A percentile compares a stretch with the other conserved stretches of the same genome.
These are phyloP conservation scores for Ophiocytium majus DNA, from an alignment of 352 stramenopile species.

Conservation along the genomic window DNA sequence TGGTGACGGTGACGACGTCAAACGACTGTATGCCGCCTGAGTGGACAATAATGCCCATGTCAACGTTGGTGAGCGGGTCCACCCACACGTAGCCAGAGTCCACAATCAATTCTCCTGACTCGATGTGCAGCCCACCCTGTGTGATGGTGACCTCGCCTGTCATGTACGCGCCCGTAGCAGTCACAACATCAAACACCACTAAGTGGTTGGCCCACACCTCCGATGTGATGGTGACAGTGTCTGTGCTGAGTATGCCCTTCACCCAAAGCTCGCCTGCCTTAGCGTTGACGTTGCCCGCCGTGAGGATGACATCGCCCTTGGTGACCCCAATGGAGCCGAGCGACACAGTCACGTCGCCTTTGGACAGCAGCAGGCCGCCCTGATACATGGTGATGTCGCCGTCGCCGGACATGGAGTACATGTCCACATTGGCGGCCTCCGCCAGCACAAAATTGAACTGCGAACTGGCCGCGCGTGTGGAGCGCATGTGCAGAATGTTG, in stretches of 20 bases:
- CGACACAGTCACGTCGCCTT: not conserved
- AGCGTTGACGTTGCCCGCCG: not conserved
- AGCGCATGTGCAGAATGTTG: conserved; percentile 49
- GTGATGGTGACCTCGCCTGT: not conserved
- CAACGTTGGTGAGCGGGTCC: not conserved
- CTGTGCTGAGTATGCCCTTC: not conserved
- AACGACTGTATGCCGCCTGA: not conserved
- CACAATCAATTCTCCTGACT: not conserved
- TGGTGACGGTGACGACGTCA: conserved; percentile 32
- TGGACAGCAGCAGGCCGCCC: conserved; percentile 27
- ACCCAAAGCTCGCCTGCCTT: not conserved
- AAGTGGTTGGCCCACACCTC: too few species aligned
- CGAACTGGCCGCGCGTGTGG: conserved; percentile 16
- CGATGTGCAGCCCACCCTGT: not conserved
- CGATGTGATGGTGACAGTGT: not conserved
- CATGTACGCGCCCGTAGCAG: not conserved
- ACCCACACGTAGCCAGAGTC: not conserved
- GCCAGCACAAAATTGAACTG: conserved; percentile 41
- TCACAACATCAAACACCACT: too few species aligned
- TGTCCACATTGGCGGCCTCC: conserved; percentile 7
- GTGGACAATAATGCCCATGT: not conserved
- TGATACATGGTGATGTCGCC: conserved; percentile 43
- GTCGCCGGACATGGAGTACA: conserved; percentile 29
- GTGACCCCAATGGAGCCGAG: not conserved
- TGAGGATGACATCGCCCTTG: not conserved